Percentiles rank a stretch among this genome's conserved stretches.
Conservation (phyloP, 2,329 filamentous ascomycete species). For the Colletotrichum spinosum region DNA sequence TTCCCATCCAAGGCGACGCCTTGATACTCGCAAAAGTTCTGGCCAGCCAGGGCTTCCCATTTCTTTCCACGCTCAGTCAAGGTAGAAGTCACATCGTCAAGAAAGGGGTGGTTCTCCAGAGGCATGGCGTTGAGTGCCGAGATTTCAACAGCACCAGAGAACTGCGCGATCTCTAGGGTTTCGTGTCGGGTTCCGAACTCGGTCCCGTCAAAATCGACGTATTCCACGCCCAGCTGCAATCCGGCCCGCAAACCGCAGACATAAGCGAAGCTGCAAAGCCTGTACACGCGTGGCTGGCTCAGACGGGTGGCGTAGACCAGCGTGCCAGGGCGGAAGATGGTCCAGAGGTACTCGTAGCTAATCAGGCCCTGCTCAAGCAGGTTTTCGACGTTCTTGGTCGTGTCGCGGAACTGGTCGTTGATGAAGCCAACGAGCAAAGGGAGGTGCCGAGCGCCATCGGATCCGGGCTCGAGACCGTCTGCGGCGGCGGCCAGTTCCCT, state of each 20-base stretch:
- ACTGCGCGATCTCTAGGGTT: conserved; percentile 51
- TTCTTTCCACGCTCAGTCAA: conserved; percentile 55
- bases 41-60: conserved; percentile 58
- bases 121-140: conserved; percentile 56
- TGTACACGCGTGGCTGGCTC: conserved; percentile 53
- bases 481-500: conserved; percentile 41
- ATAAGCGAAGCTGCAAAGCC: conserved; percentile 51
- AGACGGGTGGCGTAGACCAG: conserved; percentile 53
- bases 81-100: conserved; percentile 45
- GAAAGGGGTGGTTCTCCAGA: conserved; percentile 54
- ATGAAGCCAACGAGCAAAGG: conserved; percentile 58
- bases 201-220: conserved; percentile 61
- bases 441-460: conserved; percentile 42
- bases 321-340: conserved; percentile 61
- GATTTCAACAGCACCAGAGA: conserved; percentile 57
- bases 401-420: conserved; percentile 61
- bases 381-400: conserved; percentile 61
- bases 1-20: conserved; percentile 47
- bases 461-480: conserved; percentile 38
- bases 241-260: conserved; percentile 48
- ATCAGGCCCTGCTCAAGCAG: conserved; percentile 64
- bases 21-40: conserved; percentile 60
- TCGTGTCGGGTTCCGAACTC: conserved; percentile 55
- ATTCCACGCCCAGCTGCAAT: conserved; percentile 42
- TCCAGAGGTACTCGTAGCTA: conserved; percentile 64